Percentiles rank a stretch among this genome's conserved stretches.
Evolutionary conservation across 73 alveolate genomes (phyloP).

Genomic region (Symbiodinium pilosum): DNA sequence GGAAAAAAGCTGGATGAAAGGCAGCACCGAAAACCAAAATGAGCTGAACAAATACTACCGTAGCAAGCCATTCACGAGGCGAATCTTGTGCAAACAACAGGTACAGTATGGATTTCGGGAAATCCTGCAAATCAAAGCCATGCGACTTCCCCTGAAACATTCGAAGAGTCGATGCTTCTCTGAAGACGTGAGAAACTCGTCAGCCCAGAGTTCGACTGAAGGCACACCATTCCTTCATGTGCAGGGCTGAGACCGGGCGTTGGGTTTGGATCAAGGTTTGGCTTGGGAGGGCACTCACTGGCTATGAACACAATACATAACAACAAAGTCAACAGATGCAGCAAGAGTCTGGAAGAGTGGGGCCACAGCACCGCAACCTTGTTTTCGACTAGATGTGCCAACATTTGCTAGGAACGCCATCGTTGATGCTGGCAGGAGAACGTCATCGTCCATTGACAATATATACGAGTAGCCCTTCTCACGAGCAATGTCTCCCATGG

Average conservation of each 20-base stretch:
- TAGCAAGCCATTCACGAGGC: too few relatives aligned
- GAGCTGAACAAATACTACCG: too few relatives aligned
- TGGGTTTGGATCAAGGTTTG: too few relatives aligned
- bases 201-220: background rate
- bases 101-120: too few relatives aligned
- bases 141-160: background rate
- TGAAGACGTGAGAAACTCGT: background rate
- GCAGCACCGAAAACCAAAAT: too few relatives aligned
- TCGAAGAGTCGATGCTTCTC: background rate
- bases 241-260: too few relatives aligned
- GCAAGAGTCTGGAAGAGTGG: background rate
- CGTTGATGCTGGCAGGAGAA: background rate
- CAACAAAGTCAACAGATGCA: too few relatives aligned
- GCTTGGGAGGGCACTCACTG: too few relatives aligned
- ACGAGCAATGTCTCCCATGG: background rate
- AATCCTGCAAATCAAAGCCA: too few relatives aligned
- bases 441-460: background rate
- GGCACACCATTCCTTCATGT: slow-evolving; percentile 1
- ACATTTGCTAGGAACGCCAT: background rate
- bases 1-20: too few relatives aligned
- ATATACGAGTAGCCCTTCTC: background rate
- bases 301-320: too few relatives aligned
- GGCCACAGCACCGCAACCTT: background rate
- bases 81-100: too few relatives aligned
- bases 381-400: background rate